These are phyloP conservation scores for Cardamine chenopodiifolia DNA, from an alignment of 345 rosid genomes.

Conservation along the genomic window DNA sequence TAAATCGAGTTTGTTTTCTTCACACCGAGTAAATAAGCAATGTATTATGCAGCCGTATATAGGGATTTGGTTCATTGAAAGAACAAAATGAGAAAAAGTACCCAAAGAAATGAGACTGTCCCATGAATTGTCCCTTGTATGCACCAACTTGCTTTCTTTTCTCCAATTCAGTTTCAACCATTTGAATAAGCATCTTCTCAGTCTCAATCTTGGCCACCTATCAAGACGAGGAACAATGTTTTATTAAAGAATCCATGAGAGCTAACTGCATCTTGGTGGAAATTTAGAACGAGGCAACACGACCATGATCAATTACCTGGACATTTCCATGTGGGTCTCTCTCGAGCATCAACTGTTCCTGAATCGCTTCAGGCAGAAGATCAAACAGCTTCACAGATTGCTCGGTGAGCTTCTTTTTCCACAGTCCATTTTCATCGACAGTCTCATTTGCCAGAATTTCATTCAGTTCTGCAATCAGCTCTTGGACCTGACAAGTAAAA, in stretches of 20 bases:
- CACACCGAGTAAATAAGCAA: not conserved
- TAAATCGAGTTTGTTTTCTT: not conserved
- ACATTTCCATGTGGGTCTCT: slow-evolving; percentile 99
- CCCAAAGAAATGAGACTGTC: slow-evolving; percentile 99
- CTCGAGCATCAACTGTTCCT: slow-evolving; percentile 96
- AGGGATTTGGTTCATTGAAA: not conserved
- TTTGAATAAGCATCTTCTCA: slow-evolving; percentile 99
- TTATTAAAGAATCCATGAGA: not conserved
- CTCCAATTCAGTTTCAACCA: slow-evolving; percentile 96
- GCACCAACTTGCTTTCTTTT: slow-evolving; percentile 82
- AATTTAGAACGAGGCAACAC: not conserved
- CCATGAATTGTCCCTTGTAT: slow-evolving; percentile 71
- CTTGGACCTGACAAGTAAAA: slow-evolving; percentile 68
- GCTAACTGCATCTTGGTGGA: not conserved
- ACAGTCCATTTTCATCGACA: slow-evolving; percentile 76
- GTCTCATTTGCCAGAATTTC: slow-evolving; percentile 87
- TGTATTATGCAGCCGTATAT: not conserved
- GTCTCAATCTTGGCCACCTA: slow-evolving; percentile 99
- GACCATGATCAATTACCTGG: slow-evolving; percentile 57
- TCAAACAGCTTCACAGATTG: slow-evolving; percentile 85
- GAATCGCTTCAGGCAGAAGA: slow-evolving; percentile 83
- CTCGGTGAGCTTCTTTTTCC: slow-evolving; percentile 83
- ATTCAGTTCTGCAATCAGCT: slow-evolving; percentile 85
- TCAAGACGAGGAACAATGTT: not conserved
- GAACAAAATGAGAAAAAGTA: slow-evolving; percentile 39